phyloP scores from a whole-genome alignment of 2,329 filamentous ascomycete species.

The Gyromitra esculenta region DNA sequence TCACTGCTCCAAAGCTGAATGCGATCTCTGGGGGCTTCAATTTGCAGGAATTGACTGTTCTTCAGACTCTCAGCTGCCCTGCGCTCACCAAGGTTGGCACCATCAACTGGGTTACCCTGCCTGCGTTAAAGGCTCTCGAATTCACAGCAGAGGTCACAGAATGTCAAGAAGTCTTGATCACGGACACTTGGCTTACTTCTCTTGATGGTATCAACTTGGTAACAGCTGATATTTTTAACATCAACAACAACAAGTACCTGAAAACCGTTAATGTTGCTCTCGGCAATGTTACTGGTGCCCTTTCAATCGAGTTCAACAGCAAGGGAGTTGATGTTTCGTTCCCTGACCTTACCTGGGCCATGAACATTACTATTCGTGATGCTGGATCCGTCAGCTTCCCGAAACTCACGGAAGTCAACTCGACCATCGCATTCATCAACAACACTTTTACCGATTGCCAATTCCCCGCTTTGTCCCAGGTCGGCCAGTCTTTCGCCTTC shows the following conservation, averaged over 20 bases:
- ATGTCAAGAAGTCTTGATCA: constrained; percentile 76
- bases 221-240: constrained; percentile 75
- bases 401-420: constrained; percentile 75
- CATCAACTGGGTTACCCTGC: constrained; percentile 78
- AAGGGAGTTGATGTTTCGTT: constrained; percentile 74
- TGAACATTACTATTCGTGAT: constrained; percentile 84
- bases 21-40: constrained; percentile 76
- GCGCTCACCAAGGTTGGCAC: constrained; percentile 71
- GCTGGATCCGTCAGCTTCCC: constrained; percentile 78
- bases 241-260: constrained; percentile 91
- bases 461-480: constrained; percentile 75
- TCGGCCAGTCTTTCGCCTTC: constrained; percentile 72
- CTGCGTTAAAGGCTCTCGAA: constrained; percentile 68
- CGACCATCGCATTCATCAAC: constrained; percentile 83
- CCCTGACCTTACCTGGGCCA: constrained; percentile 79
- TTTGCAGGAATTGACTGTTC: constrained; percentile 73
- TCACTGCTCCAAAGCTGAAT: constrained; percentile 69
- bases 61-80: constrained; percentile 75
- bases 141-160: constrained; percentile 74
- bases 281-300: constrained; percentile 74
- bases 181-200: constrained; percentile 83
- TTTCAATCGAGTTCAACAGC: constrained; percentile 82
- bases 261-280: constrained; percentile 79
- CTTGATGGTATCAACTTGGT: constrained; percentile 83
- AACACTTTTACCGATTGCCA: constrained; percentile 73